Percentiles rank a stretch among this genome's conserved stretches.
Evolutionary conservation across 2,329 filamentous ascomycete species (phyloP).

Genomic region (Bisporella sp.): DNA sequence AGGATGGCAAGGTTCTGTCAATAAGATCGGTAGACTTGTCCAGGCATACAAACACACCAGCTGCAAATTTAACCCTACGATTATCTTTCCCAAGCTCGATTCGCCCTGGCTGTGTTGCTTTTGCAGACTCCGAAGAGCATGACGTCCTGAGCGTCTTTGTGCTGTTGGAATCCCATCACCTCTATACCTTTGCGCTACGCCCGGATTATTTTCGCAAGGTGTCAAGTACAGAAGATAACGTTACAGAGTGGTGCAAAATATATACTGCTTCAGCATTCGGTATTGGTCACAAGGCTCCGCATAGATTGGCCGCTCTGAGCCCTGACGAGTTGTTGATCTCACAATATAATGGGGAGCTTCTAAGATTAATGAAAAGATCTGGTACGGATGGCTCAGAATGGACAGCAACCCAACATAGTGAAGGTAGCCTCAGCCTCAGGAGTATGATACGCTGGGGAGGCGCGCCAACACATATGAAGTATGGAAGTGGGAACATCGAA

Average conservation of each 20-base stretch:
- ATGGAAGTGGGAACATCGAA: slow-evolving; percentile 60
- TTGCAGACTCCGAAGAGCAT: slow-evolving; percentile 72
- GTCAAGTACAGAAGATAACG: slow-evolving; percentile 61
- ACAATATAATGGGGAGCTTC: slow-evolving; percentile 70
- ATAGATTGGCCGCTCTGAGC: slow-evolving; percentile 70
- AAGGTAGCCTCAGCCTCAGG: slow-evolving; percentile 65
- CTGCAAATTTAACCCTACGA: slow-evolving; percentile 69
- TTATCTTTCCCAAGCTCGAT: slow-evolving; percentile 71
- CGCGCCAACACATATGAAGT: slow-evolving; percentile 50
- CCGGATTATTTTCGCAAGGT: slow-evolving; percentile 74
- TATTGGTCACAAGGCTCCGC: slow-evolving; percentile 70
- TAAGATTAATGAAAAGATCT: slow-evolving; percentile 58
- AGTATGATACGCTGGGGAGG: slow-evolving; percentile 61
- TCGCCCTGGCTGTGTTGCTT: slow-evolving; percentile 68
- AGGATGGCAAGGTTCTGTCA: slow-evolving; percentile 73
- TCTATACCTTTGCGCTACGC: slow-evolving; percentile 78
- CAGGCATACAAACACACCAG: slow-evolving; percentile 55
- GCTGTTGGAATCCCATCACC: slow-evolving; percentile 68
- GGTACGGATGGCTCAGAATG: slow-evolving; percentile 46
- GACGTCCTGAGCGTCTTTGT: slow-evolving; percentile 75
- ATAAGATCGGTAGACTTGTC: slow-evolving; percentile 77
- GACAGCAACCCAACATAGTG: slow-evolving; percentile 68
- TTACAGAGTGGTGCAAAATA: slow-evolving; percentile 71
- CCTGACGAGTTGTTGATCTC: slow-evolving; percentile 72
- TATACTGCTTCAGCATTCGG: slow-evolving; percentile 57